Evolutionary conservation across 495 filamentous ascomycete genomes (phyloP).

Genomic region (Neurospora sp.): DNA sequence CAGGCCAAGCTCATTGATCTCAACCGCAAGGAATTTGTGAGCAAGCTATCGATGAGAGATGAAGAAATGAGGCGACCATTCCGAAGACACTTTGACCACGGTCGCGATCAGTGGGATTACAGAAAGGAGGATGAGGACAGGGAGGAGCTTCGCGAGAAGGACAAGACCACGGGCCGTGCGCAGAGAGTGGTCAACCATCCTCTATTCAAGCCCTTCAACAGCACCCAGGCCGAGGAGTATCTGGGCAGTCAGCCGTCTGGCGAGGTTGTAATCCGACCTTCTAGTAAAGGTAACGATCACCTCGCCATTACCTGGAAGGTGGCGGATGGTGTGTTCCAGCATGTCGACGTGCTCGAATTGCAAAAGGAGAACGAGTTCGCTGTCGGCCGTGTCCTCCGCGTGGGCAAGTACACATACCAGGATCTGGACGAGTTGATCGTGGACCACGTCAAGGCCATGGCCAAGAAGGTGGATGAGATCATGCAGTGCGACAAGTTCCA

Average conservation of each 20-base stretch:
- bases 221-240: constrained; percentile 87
- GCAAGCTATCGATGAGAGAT: constrained; percentile 74
- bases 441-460: constrained; percentile 94
- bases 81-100: constrained; percentile 54
- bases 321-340: constrained; percentile 86
- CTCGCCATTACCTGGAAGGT: constrained; percentile 97
- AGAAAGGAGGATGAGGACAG: constrained; percentile 66
- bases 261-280: constrained; percentile 90
- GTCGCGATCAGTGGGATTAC: constrained; percentile 77
- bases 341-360: constrained; percentile 92
- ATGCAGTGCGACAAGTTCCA: constrained; percentile 88
- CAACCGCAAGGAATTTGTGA: constrained; percentile 70
- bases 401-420: constrained; percentile 80
- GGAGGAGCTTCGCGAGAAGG: constrained; percentile 69
- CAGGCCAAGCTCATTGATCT: constrained; percentile 80
- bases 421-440: constrained; percentile 97
- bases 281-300: constrained; percentile 88
- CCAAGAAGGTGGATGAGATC: constrained; percentile 94
- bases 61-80: constrained; percentile 63
- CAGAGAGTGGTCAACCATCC: constrained; percentile 96
- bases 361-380: constrained; percentile 96
- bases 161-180: constrained; percentile 67
- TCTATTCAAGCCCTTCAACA: constrained; percentile 85
- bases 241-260: constrained; percentile 73
- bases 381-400: constrained; percentile 71